Evolutionary conservation across 2,329 filamentous ascomycete species (phyloP).

Genomic region (Colletotrichum destructivum): DNA sequence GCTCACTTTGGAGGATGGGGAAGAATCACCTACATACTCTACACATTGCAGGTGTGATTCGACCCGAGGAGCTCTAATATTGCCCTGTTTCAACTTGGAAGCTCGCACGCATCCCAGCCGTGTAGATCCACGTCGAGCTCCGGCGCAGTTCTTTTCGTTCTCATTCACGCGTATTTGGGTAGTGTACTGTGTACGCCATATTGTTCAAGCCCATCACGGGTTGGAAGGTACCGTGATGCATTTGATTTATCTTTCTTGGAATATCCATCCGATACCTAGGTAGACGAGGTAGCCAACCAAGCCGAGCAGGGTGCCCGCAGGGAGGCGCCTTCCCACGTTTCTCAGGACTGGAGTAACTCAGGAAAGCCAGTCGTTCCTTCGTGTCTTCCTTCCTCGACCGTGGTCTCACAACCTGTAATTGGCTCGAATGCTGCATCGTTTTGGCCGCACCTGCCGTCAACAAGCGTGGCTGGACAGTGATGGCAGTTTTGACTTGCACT

Average conservation of each 20-base stretch:
- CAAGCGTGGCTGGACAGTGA: neutral
- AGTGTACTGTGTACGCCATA: neutral
- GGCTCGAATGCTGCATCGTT: neutral
- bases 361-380: neutral
- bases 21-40: neutral
- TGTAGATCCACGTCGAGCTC: neutral
- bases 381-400: neutral
- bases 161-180: neutral
- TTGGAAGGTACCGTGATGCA: conserved; percentile 4
- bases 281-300: neutral
- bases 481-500: neutral
- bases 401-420: neutral
- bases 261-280: no score
- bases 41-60: neutral
- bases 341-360: neutral
- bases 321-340: conserved; percentile 2
- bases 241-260: neutral
- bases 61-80: neutral
- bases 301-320: neutral
- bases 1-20: neutral
- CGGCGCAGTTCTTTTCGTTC: neutral
- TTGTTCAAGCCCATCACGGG: neutral
- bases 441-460: neutral
- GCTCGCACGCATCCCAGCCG: neutral
- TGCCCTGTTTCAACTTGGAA: neutral